Evolutionary conservation across 495 filamentous ascomycete species (phyloP).

Genomic region (Hypoxylon lienhwacheense): DNA sequence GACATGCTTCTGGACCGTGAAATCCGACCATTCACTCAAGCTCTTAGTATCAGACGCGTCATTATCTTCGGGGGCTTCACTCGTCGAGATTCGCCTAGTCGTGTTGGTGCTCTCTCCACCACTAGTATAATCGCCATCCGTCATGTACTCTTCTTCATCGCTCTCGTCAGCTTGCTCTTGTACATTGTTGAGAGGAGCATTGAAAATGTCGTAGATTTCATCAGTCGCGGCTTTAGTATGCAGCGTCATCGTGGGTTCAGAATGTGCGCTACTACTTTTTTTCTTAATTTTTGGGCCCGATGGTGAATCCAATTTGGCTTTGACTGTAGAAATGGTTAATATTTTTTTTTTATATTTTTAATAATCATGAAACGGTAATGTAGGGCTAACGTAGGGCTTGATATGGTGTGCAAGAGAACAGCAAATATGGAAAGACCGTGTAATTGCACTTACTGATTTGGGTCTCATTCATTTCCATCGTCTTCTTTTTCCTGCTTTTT

Average conservation of each 20-base stretch:
- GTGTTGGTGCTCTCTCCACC: slow-evolving; percentile 79
- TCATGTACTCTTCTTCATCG: slow-evolving; percentile 66
- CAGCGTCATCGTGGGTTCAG: slow-evolving; percentile 94
- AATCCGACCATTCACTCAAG: slow-evolving; percentile 82
- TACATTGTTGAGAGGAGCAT: slow-evolving; percentile 71
- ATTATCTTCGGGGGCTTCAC: slow-evolving; percentile 47
- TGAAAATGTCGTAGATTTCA: slow-evolving; percentile 96
- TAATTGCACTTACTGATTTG: slow-evolving; percentile 75
- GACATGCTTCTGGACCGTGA: slow-evolving; percentile 72
- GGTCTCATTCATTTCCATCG: slow-evolving; percentile 77
- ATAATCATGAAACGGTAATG: background rate
- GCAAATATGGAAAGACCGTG: too few relatives aligned
- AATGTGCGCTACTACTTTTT: slow-evolving; percentile 53
- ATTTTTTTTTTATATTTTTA: background rate
- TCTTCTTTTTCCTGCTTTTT: slow-evolving; percentile 65
- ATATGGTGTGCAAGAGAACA: background rate
- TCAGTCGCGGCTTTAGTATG: slow-evolving; percentile 94
- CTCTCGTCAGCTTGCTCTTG: slow-evolving; percentile 52
- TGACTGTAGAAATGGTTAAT: slow-evolving; percentile 58
- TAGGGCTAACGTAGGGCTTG: background rate
- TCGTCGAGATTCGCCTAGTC: slow-evolving; percentile 61
- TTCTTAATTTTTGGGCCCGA: slow-evolving; percentile 75
- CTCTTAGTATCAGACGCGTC: slow-evolving; percentile 63
- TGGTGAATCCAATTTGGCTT: slow-evolving; percentile 88
- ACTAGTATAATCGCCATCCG: slow-evolving; percentile 76